Evolutionary conservation across 495 filamentous ascomycete genomes (phyloP), one percentile per base, ranked within the genome.

Genomic region (Parachaetomium inaequale): DNA sequence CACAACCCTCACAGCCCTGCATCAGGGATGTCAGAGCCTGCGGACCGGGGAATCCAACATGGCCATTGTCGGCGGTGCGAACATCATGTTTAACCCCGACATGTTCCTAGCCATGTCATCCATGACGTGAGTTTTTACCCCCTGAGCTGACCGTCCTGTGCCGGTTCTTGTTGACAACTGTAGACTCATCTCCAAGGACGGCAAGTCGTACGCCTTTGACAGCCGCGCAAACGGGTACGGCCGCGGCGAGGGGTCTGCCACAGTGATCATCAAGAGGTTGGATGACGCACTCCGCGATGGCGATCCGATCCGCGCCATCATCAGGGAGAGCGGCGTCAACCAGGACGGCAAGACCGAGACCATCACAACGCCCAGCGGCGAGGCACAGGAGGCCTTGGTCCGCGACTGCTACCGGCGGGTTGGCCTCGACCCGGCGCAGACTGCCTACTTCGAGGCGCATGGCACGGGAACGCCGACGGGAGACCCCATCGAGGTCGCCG

Each of bases 171-270:
- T 58, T 26, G 55, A 53, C 15, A 40, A 5, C 28, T 11, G 26
- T 28, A 61, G 64, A 21, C 55, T 73, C 23, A 67, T 77, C 10
- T 67, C 75, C 29, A 70, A 72, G 19, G 65, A 69, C 34, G 72
- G 76, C 19, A 68, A 68, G 25, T 72, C 66, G 0, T 71, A 75
- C 50, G 75, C 76, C 2, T 79, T 77, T 46, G 84, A 88, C 58
- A 73, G 74, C 0, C 59, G 65, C 0, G 88, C 87, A 0, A 77
- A 88, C 66, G 88, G 88, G 0, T 91, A 87, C 68, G 88, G 49
- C 1, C 83, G 88, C 23, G 80, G 87, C 31, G 84, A 82, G 21
- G 78, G 89, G 3, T 83, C 73, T 0, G 80, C 73, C 4, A 79
- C 79, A 0, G 40, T 90, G 0, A 74, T 81, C 8, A 59, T 92